Percentiles rank a stretch among this genome's conserved stretches.
phyloP scores from a whole-genome alignment of 1,139 yeast genomes.

The Protomyces arabidopsidicola region DNA sequence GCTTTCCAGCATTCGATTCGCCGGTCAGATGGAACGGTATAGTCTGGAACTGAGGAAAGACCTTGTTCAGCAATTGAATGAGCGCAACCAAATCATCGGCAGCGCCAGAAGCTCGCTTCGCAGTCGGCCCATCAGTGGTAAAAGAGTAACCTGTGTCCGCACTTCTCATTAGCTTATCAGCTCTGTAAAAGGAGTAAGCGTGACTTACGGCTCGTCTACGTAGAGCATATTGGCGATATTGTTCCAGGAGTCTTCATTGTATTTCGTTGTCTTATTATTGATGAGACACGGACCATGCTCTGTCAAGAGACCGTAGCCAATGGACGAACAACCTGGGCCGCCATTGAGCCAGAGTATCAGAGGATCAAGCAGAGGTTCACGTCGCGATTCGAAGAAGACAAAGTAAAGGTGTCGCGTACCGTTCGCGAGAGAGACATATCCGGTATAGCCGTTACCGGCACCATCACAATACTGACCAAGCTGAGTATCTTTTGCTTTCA shows the following conservation, averaged over 20 bases:
- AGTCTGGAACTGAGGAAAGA: constrained; percentile 56
- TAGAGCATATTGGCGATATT: constrained; percentile 6
- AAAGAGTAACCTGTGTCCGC: background rate
- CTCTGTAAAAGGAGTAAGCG: constrained; percentile 47
- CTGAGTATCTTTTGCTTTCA: background rate
- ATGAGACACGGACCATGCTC: constrained; percentile 87
- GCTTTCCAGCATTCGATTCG: constrained; percentile 95
- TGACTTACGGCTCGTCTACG: constrained; percentile 94
- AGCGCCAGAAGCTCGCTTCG: constrained; percentile 47
- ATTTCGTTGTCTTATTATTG: constrained; percentile 52
- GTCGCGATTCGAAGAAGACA: constrained; percentile 86
- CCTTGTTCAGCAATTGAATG: constrained; percentile 57
- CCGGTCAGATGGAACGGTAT: constrained; percentile 64
- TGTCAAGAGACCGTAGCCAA: constrained; percentile 85
- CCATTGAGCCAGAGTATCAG: constrained; percentile 74
- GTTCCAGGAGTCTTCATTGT: constrained; percentile 52
- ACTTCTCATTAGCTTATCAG: constrained; percentile 47
- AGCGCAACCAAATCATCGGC: constrained; percentile 45
- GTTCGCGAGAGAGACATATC: constrained; percentile 77
- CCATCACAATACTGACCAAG: background rate
- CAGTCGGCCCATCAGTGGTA: background rate
- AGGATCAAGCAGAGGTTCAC: constrained; percentile 81
- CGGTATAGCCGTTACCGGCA: constrained; percentile 49
- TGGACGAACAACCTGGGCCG: constrained; percentile 95
- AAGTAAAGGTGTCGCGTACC: constrained; percentile 77